Base-by-base conservation (phyloP, 176 grass and related monocot species). In the Eragrostis nindensis region DNA sequence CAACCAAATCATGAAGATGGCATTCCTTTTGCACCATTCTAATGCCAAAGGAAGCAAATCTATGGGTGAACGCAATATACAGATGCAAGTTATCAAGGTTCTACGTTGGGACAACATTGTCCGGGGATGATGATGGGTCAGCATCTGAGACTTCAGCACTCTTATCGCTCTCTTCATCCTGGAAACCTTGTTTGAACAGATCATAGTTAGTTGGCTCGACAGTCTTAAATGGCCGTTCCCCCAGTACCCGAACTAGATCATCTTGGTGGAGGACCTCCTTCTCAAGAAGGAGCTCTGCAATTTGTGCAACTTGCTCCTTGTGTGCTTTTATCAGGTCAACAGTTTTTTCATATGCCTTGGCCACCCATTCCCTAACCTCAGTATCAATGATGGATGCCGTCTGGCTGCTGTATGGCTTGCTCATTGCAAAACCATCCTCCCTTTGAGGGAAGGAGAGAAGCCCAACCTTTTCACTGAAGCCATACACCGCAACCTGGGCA, bases 211-310 rank as follows among this genome's bases (percentile, higher is more conserved):
- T 90, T 15, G 64, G 84, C 57, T 92, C 90, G 6, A 3, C 74
- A 49, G 82, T 2, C 45, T 88, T 90, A 60, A 96, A 96, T 45
- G 90, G 90, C 27, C 93, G 85, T 32, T 84, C 85, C 11, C 93
- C 93, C 36, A 96, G 70, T 73, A 96, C 61, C n/a, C 71, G 82
- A 49, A 88, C 22, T 47, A 96, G 72, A 83, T 96, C 93, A 47
- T 92, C 93, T 71, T 90, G 87, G 75, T 96, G 93, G 25, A 95
- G 83, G 36, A 95, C 87, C 63, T 95, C 90, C 82, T 90, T 92
- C 87, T 95, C 79, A 2, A 96, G 90, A 70, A 96, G 75, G 21
- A 96, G 62, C 82, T 90, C 93, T 8, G 90, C 90, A 41, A 96
- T 79, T 64, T 96, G 85, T 16, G 78, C 66, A 1, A 96, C 87